A percentile compares a stretch with the other conserved stretches of the same genome.
Evolutionary conservation across 192 early-diverging fungal species (phyloP).

Genomic region (Allomyces macrogynus): DNA sequence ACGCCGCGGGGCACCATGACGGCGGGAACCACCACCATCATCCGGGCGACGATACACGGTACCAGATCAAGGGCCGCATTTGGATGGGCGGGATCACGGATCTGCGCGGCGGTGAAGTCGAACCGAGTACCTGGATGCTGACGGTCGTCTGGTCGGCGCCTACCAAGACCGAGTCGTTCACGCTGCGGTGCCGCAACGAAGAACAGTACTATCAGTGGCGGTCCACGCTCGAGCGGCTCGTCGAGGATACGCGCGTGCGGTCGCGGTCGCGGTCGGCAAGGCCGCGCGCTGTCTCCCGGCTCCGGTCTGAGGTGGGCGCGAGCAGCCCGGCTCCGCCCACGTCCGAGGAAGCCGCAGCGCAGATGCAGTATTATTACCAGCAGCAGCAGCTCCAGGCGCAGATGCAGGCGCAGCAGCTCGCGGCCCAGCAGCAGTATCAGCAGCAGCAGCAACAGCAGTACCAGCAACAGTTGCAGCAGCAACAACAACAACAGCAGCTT

Average conservation of each 20-base stretch:
- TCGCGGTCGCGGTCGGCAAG: not conserved
- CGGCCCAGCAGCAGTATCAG: not conserved
- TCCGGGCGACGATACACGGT: not conserved
- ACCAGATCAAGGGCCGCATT: slow-evolving; percentile 70
- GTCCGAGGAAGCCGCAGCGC: slow-evolving; percentile 6
- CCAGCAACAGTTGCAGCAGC: slow-evolving; percentile 20
- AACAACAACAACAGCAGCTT: slow-evolving; percentile 6
- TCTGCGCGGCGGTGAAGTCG: not conserved
- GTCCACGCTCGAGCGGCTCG: slow-evolving; percentile 45
- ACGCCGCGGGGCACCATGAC: not conserved
- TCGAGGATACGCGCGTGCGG: slow-evolving; percentile 29
- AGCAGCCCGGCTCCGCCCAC: slow-evolving; percentile 1
- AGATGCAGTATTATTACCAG: slow-evolving; percentile 3
- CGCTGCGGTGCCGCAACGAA: slow-evolving; percentile 67
- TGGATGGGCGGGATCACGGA: slow-evolving; percentile 53
- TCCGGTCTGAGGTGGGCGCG: slow-evolving; percentile 4
- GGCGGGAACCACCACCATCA: not conserved
- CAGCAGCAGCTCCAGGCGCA: slow-evolving; percentile 11
- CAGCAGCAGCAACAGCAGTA: slow-evolving; percentile 14
- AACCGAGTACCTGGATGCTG: slow-evolving; percentile 15
- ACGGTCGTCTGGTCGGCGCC: slow-evolving; percentile 71
- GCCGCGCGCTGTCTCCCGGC: slow-evolving; percentile 7
- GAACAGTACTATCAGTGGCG: slow-evolving; percentile 89
- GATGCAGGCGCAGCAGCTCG: not conserved
- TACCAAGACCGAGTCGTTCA: slow-evolving; percentile 62